Conservation (phyloP, 371 early-diverging fungal species). For the Rhizopus stolonifer region DNA sequence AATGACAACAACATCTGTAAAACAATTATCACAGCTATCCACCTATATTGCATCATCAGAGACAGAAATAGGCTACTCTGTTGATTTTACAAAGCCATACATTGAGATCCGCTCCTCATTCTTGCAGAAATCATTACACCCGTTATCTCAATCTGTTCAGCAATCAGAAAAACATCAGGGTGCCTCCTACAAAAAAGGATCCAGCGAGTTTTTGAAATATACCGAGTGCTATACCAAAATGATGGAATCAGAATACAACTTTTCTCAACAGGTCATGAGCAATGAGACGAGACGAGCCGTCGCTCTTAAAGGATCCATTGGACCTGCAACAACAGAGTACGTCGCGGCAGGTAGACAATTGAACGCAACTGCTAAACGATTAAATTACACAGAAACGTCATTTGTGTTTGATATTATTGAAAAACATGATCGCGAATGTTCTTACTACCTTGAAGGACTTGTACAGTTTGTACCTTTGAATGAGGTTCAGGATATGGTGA, state of each 20-base stretch:
- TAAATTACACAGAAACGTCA: slow-evolving; percentile 68
- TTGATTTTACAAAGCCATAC: slow-evolving; percentile 71
- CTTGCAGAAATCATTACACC: slow-evolving; percentile 63
- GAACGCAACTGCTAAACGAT: slow-evolving; percentile 60
- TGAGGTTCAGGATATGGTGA: slow-evolving; percentile 55
- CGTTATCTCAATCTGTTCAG: slow-evolving; percentile 52
- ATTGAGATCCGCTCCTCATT: slow-evolving; percentile 73
- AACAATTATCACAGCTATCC: slow-evolving; percentile 61
- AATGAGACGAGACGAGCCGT: slow-evolving; percentile 54
- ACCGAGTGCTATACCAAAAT: slow-evolving; percentile 59
- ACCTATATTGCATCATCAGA: slow-evolving; percentile 64
- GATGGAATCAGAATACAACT: slow-evolving; percentile 55
- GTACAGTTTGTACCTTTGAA: slow-evolving; percentile 27
- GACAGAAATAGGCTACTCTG: slow-evolving; percentile 59
- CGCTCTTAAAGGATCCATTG: slow-evolving; percentile 57
- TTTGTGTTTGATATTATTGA: slow-evolving; percentile 82
- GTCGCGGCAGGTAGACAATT: slow-evolving; percentile 67
- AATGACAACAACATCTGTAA: slow-evolving; percentile 31
- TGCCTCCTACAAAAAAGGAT: slow-evolving; percentile 68
- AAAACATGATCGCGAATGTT: slow-evolving; percentile 41
- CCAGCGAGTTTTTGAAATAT: slow-evolving; percentile 64
- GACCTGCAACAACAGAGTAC: slow-evolving; percentile 59
- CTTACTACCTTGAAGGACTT: slow-evolving; percentile 16
- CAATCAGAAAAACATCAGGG: slow-evolving; percentile 53
- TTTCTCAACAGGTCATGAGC: slow-evolving; percentile 63